Base-by-base conservation (phyloP, 176 grass and related monocot genomes). In the Phoenix roebelenii region DNA sequence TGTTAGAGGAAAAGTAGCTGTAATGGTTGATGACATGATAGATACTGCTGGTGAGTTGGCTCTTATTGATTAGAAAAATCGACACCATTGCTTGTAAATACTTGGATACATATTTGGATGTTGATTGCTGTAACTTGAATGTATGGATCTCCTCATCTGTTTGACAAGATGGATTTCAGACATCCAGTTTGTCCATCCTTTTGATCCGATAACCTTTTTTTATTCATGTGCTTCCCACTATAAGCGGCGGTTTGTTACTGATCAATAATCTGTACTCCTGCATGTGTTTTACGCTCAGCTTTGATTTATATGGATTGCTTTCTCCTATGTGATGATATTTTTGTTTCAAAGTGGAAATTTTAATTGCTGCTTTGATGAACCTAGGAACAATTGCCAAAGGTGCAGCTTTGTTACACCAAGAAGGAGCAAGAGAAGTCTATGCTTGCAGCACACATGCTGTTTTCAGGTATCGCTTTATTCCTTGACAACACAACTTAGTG, bases 21-120 rank as follows among this genome's bases (percentile, higher is more conserved):
- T 97, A 72, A 97, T 97, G 92, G 59, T 95, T 72, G 92, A 97
- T 67, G 92, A 97, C 69, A 97, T 97, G 92, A 97, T 97, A 61
- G 92, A 97, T 77, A 97, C 92, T 69, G 87, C 92, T 76, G 92
- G 92, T 91, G 80, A 16, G 53, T 72, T 55, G 55, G 70, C 69
- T 49, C 18, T 55, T 56, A 39, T 54, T 22, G 15, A 18, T 32
- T 39, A 19, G 52, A 44, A 53, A 5, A 30, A 15, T 54, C 7
- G 5, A 6, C 52, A 7, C 22, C n/a, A 5, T 25, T 52, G 22
- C 23, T 28, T 16, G 7, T 18, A 44, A 44, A 44, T 44, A 3
- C 7, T 44, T 44, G 35, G 35, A 44, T 44, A 44, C 35, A 44
- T 44, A 44, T 44, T 44, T 44, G 1, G 35, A 14, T 44, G 35